phyloP scores from a whole-genome alignment of 2,329 filamentous ascomycete species.

The Alternaria ethzedia region DNA sequence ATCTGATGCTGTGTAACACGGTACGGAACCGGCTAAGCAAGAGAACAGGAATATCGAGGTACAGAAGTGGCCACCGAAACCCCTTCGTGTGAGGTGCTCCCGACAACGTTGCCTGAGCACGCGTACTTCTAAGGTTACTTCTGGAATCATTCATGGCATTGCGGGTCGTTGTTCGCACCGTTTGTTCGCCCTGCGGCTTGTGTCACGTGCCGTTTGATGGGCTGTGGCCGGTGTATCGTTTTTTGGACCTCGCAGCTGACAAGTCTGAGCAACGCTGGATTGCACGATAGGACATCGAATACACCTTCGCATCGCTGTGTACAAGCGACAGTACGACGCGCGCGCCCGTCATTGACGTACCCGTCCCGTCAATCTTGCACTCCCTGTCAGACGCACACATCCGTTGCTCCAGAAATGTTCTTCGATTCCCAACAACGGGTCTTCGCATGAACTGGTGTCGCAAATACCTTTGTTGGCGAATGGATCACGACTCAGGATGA shows the following conservation, averaged over 20 bases:
- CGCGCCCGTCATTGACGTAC: slow-evolving; percentile 13
- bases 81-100: slow-evolving; percentile 1
- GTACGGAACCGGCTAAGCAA: slow-evolving; percentile 14
- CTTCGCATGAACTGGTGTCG: slow-evolving; percentile 19
- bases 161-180: not conserved
- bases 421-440: slow-evolving; percentile 8
- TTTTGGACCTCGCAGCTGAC: not conserved
- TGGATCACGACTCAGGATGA: not conserved
- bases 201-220: not conserved
- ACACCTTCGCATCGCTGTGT: slow-evolving; percentile 15
- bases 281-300: slow-evolving; percentile 6
- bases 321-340: not conserved
- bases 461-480: slow-evolving; percentile 1
- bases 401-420: slow-evolving; percentile 15
- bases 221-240: not conserved
- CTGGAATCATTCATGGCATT: not conserved
- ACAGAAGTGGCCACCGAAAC: not conserved
- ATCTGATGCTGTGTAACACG: slow-evolving; percentile 23
- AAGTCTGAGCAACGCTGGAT: not conserved
- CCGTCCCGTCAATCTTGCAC: slow-evolving; percentile 17
- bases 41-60: not conserved
- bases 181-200: not conserved
- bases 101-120: not conserved
- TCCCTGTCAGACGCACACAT: slow-evolving; percentile 26
- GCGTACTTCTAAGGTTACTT: not conserved